Conservation (phyloP, 805 yeast species). For the Yarrowia sp. region DNA sequence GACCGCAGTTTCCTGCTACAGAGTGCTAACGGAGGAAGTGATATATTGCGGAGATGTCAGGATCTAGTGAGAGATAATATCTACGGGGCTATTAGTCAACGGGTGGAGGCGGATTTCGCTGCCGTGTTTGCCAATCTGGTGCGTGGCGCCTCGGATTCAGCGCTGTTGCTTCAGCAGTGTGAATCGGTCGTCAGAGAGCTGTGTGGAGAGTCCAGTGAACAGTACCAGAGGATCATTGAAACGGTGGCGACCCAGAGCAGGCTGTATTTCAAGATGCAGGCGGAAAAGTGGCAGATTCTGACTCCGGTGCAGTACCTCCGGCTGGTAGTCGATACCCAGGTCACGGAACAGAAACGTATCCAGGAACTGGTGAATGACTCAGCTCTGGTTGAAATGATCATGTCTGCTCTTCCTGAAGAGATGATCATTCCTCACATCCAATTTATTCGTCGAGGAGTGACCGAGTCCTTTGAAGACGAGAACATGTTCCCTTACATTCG, state of each 20-base stretch:
- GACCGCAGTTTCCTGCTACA: constrained; percentile 24
- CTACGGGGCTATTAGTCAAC: not conserved
- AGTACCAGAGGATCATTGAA: not conserved
- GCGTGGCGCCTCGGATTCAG: not conserved
- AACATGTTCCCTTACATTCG: not conserved
- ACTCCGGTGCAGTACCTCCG: not conserved
- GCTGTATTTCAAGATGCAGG: constrained; percentile 8
- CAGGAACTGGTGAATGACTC: constrained; percentile 5
- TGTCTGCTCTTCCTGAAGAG: constrained; percentile 14
- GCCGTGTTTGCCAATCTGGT: not conserved
- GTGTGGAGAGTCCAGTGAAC: constrained; percentile 19
- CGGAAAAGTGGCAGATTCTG: constrained; percentile 25
- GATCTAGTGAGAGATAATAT: not conserved
- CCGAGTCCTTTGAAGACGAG: constrained; percentile 18
- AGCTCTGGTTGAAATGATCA: not conserved
- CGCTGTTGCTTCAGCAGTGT: not conserved
- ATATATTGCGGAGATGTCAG: constrained; percentile 24
- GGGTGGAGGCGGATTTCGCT: constrained; percentile 1
- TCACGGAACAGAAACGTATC: not conserved
- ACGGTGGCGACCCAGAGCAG: constrained; percentile 10
- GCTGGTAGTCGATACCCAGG: constrained; percentile 11
- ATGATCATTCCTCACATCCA: constrained; percentile 18
- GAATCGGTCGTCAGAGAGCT: constrained; percentile 16
- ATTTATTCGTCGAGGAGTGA: constrained; percentile 2
- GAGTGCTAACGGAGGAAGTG: constrained; percentile 17